Evolutionary conservation across 164 flowering plant genomes (phyloP).

Genomic region (Nelumbo lutea): DNA sequence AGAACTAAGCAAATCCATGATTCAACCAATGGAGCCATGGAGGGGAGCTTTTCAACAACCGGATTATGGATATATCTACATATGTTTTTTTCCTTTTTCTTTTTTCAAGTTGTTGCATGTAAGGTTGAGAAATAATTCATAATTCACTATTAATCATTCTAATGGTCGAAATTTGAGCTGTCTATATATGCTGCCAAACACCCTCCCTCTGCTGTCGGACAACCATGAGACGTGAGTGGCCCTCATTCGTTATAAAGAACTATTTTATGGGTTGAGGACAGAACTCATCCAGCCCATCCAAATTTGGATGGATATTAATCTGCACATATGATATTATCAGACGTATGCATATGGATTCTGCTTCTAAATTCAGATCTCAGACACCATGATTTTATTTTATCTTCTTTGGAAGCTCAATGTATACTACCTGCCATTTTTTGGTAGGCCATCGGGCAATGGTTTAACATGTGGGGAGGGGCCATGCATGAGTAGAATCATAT

Average conservation of each 20-base stretch:
- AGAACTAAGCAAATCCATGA: not conserved
- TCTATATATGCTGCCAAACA: not conserved
- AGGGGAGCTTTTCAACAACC: too few species aligned
- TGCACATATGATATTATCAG: not conserved
- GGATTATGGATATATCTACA: not conserved
- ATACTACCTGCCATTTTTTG: slow-evolving; percentile 22
- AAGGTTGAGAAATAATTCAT: not conserved
- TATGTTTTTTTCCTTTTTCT: not conserved
- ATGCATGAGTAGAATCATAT: not conserved
- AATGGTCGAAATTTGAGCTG: not conserved
- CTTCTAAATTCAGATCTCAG: slow-evolving; percentile 14
- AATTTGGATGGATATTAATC: not conserved
- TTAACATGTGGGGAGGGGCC: slow-evolving; percentile 23
- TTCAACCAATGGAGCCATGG: not conserved
- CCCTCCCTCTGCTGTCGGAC: not conserved
- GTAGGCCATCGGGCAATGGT: slow-evolving; percentile 22
- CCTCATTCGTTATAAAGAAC: not conserved
- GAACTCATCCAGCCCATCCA: not conserved
- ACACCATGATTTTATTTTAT: slow-evolving; percentile 12
- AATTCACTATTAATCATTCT: not conserved
- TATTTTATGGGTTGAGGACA: not conserved
- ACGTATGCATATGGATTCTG: slow-evolving; percentile 7
- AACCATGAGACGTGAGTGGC: not conserved
- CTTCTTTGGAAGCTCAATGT: slow-evolving; percentile 15
- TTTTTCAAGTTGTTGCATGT: not conserved